Percentiles rank a stretch among this genome's conserved stretches.
These are phyloP conservation scores for Alternaria arborescens DNA, from an alignment of 2,329 filamentous ascomycete genomes.

Conservation along the genomic window DNA sequence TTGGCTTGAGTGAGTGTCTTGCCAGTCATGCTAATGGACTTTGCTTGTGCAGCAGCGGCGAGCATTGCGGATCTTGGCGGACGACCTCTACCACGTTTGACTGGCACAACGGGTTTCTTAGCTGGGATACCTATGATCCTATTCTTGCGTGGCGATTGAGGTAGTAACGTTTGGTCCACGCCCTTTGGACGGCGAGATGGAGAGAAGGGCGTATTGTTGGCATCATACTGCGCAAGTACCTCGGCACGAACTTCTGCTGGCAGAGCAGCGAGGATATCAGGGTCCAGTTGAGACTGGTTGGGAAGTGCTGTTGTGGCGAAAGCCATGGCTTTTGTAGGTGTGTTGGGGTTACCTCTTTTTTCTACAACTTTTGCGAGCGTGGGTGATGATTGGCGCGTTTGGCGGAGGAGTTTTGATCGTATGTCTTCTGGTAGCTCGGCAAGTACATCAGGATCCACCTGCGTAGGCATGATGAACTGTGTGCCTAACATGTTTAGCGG, in stretches of 20 bases:
- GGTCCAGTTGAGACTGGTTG: conserved; percentile 80
- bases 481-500: conserved; percentile 84
- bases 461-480: conserved; percentile 88
- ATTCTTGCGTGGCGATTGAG: conserved; percentile 61
- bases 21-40: conserved; percentile 43
- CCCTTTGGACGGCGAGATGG: conserved; percentile 47
- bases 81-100: conserved; percentile 71
- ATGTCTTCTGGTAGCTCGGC: conserved; percentile 87
- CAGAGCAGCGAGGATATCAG: conserved; percentile 81
- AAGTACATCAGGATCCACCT: conserved; percentile 82
- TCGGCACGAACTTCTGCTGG: conserved; percentile 88
- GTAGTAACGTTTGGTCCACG: conserved; percentile 44
- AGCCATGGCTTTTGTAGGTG: conserved; percentile 28
- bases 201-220: conserved; percentile 32
- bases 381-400: conserved; percentile 40
- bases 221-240: conserved; percentile 74
- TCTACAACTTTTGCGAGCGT: conserved; percentile 27
- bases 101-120: conserved; percentile 64
- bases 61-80: conserved; percentile 47
- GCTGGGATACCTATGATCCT: conserved; percentile 59
- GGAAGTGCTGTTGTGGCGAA: conserved; percentile 57
- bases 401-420: conserved; percentile 71
- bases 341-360: conserved; percentile 11
- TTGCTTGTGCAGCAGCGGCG: conserved; percentile 62
- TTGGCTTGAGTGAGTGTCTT: conserved; percentile 73